A percentile compares a stretch with the other conserved stretches of the same genome.
These are phyloP conservation scores for Thalia dealbata DNA, from an alignment of 176 grass and related monocot species.

Conservation along the genomic window DNA sequence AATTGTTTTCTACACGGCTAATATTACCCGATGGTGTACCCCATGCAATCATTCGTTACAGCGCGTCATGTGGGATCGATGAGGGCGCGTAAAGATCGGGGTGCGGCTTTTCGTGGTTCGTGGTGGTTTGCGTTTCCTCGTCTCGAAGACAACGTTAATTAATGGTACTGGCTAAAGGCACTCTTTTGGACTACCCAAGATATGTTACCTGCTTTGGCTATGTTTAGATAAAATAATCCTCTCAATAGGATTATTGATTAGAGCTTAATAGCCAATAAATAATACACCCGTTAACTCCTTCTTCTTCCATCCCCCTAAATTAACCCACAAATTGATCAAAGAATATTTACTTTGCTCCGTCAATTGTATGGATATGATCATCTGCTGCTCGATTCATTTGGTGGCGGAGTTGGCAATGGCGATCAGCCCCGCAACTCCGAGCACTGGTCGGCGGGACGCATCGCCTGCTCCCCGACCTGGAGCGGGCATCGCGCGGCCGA, in stretches of 20 bases:
- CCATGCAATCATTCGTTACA: background rate
- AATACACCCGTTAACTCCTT: background rate
- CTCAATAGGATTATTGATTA: background rate
- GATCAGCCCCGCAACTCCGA: background rate
- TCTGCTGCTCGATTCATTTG: background rate
- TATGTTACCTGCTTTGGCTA: too few species aligned
- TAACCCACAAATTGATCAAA: background rate
- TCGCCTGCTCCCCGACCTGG: background rate
- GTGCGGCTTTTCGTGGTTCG: background rate
- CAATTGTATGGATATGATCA: too few species aligned
- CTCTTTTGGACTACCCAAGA: too few species aligned
- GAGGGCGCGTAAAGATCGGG: background rate
- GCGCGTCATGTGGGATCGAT: background rate
- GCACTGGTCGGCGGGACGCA: slow-evolving; percentile 7
- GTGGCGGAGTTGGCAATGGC: background rate
- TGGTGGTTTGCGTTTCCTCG: background rate
- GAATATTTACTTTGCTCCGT: background rate
- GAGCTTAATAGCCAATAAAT: background rate
- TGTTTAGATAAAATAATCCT: too few species aligned
- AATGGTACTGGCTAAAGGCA: too few species aligned
- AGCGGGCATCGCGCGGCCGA: background rate
- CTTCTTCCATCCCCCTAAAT: background rate
- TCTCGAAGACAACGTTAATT: background rate
- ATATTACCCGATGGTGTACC: background rate
- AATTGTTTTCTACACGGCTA: too few species aligned